These are phyloP conservation scores for Aspergillus baeticus DNA, from an alignment of 495 filamentous ascomycete genomes.

Conservation along the genomic window DNA sequence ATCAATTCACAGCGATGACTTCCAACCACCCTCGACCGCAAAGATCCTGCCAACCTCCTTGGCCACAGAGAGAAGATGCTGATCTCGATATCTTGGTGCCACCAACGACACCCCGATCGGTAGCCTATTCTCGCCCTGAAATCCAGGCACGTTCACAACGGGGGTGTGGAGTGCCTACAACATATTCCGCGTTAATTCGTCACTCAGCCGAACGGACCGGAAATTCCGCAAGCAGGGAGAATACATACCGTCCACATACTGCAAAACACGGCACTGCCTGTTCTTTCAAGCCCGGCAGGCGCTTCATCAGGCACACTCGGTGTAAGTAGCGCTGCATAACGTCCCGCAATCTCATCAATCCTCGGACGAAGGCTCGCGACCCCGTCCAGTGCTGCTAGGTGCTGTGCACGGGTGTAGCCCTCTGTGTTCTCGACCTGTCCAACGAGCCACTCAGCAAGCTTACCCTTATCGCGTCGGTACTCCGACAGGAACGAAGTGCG, in stretches of 20 bases:
- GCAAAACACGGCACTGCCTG: constrained; percentile 18
- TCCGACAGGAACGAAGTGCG: constrained; percentile 8
- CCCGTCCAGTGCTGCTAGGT: constrained; percentile 10
- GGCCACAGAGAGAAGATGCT: constrained; percentile 6
- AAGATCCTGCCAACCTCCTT: constrained; percentile 9
- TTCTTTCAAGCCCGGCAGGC: constrained; percentile 1
- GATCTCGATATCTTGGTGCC: constrained; percentile 7
- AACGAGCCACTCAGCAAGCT: not conserved
- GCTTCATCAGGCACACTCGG: constrained; percentile 18
- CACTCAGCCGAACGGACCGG: not conserved
- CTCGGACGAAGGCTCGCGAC: constrained; percentile 9
- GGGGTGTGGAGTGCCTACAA: constrained; percentile 15
- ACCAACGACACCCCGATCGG: constrained; percentile 10
- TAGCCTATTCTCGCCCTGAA: constrained; percentile 8
- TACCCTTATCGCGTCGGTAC: constrained; percentile 2
- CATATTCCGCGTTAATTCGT: not conserved
- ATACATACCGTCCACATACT: constrained; percentile 16
- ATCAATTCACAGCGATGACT: too few species aligned
- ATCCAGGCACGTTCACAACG: constrained; percentile 14
- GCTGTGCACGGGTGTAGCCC: not conserved
- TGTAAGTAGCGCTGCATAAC: constrained; percentile 12
- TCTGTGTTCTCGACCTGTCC: constrained; percentile 10
- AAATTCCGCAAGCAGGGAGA: not conserved
- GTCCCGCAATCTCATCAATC: constrained; percentile 3
- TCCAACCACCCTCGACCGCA: constrained; percentile 11